phyloP scores from a whole-genome alignment of 345 rosid species.

The Eucalyptus polybractea region DNA sequence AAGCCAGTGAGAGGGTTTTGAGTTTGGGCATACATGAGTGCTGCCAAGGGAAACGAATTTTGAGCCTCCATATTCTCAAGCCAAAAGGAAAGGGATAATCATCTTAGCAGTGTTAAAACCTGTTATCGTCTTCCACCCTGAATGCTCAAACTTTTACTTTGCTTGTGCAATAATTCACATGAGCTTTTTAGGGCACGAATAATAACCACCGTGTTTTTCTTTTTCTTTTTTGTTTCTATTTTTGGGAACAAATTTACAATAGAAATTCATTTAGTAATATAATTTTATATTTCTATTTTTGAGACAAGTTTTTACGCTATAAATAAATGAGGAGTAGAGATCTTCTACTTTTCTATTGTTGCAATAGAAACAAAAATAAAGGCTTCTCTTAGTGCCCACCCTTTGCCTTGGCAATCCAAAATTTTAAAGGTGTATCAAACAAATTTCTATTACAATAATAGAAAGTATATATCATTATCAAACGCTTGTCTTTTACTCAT shows the following conservation, averaged over 20 bases:
- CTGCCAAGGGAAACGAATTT: not conserved
- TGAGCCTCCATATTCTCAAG: not conserved
- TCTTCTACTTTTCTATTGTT: no score
- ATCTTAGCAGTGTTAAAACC: not conserved
- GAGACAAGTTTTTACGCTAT: accelerated
- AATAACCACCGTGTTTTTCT: accelerated
- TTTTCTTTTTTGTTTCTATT: no score
- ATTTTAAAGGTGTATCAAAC: no score
- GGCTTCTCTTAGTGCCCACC: no score
- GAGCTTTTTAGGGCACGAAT: not conserved
- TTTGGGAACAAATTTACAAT: accelerated
- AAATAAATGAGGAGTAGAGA: no score
- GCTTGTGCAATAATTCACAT: not conserved
- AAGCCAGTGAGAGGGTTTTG: not conserved
- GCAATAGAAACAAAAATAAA: no score
- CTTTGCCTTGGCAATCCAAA: no score
- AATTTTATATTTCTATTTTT: no score
- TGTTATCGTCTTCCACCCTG: accelerated
- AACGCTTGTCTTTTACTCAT: accelerated
- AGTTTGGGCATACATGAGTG: not conserved
- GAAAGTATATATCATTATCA: no score
- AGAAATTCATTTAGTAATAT: accelerated
- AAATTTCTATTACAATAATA: no score
- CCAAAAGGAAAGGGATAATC: not conserved
- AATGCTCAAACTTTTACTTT: accelerated